Evolutionary conservation across 139 green algal species (phyloP).

Genomic region (Pleodorina starrii): DNA sequence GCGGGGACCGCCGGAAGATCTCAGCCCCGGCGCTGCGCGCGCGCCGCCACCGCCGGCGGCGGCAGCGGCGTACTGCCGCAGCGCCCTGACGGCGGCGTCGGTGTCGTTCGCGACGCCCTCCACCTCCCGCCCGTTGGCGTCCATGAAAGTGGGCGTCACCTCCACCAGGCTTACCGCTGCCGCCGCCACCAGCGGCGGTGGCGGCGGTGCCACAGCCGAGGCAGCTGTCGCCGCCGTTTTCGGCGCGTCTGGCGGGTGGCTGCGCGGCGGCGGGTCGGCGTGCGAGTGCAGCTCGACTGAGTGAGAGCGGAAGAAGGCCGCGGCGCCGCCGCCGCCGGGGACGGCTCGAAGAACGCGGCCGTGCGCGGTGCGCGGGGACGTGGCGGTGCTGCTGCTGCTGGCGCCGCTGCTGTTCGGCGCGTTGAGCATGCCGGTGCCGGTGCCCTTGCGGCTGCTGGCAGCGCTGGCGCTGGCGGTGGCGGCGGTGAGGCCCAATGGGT

Average conservation of each 20-base stretch:
- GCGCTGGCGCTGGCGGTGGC: neutral
- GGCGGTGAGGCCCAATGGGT: neutral
- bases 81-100: neutral
- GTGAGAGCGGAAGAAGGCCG: too few relatives aligned
- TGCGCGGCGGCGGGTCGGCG: too few relatives aligned
- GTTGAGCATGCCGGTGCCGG: constrained; percentile 19
- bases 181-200: neutral
- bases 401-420: neutral
- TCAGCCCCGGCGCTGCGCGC: neutral
- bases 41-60: neutral
- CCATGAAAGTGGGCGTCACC: neutral
- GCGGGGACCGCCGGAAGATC: neutral
- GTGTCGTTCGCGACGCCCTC: neutral
- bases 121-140: neutral
- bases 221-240: neutral
- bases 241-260: too few relatives aligned
- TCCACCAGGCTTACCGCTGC: neutral
- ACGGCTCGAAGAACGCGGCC: neutral
- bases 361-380: neutral
- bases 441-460: neutral
- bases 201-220: neutral
- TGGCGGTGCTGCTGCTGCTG: neutral
- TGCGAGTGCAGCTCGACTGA: too few relatives aligned
- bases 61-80: neutral
- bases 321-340: neutral